Conservation (phyloP, 2,329 filamentous ascomycete species). For the Phyllosticta citribraziliensis region DNA sequence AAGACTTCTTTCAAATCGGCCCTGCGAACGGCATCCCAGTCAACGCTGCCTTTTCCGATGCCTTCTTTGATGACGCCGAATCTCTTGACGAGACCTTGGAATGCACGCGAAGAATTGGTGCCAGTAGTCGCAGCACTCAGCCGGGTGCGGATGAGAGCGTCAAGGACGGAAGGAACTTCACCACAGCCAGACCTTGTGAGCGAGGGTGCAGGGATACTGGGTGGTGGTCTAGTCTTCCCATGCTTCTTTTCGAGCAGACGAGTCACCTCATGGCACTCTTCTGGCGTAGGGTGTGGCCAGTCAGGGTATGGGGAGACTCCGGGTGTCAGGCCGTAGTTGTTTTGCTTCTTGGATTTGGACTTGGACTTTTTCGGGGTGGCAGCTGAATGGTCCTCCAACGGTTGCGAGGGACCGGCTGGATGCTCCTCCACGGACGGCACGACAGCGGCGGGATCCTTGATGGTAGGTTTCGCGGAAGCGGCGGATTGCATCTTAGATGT, state of each 20-base stretch:
- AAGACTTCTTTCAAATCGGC: constrained; percentile 53
- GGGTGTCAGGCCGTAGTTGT: constrained; percentile 36
- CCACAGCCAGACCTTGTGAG: constrained; percentile 61
- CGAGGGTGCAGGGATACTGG: constrained; percentile 60
- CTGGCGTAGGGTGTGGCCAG: constrained; percentile 52
- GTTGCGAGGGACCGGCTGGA: neutral
- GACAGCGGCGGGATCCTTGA: constrained; percentile 11
- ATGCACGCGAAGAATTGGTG: constrained; percentile 54
- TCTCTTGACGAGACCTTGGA: constrained; percentile 52
- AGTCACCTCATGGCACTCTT: constrained; percentile 61
- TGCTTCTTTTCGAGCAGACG: constrained; percentile 56
- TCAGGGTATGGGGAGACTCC: constrained; percentile 57
- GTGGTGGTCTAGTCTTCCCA: constrained; percentile 53
- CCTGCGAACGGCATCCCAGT: constrained; percentile 62
- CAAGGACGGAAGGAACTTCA: constrained; percentile 55
- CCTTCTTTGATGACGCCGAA: constrained; percentile 56
- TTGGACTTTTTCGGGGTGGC: constrained; percentile 22
- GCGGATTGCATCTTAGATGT: constrained; percentile 19
- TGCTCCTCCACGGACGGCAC: neutral
- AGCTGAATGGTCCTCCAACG: neutral
- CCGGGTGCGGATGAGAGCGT: constrained; percentile 53
- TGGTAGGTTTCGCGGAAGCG: constrained; percentile 19
- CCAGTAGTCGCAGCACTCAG: constrained; percentile 52
- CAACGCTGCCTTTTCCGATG: constrained; percentile 59
- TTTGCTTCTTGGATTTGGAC: constrained; percentile 31